phyloP scores from a whole-genome alignment of 2,329 filamentous ascomycete species.

The Zasmidium angulare region DNA sequence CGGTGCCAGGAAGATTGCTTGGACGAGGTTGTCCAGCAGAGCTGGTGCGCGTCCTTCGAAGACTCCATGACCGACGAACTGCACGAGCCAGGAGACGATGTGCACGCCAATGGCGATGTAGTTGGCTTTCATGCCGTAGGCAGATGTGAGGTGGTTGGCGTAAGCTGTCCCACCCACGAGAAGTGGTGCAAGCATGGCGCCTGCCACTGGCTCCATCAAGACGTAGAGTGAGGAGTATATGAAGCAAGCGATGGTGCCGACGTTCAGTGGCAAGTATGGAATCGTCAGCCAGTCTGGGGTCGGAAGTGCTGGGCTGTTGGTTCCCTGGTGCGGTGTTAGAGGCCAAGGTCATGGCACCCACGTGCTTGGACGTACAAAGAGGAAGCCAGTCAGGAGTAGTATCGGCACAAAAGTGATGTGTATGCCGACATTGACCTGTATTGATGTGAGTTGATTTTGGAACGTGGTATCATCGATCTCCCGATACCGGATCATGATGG shows the following conservation, averaged over 20 bases:
- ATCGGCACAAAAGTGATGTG: constrained; percentile 78
- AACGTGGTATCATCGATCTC: too few species aligned
- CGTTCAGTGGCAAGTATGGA: constrained; percentile 59
- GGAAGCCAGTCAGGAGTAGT: constrained; percentile 69
- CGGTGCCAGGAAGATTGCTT: constrained; percentile 88
- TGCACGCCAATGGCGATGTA: constrained; percentile 69
- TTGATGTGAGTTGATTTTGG: too few species aligned
- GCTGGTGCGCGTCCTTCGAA: constrained; percentile 89
- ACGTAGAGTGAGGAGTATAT: constrained; percentile 80
- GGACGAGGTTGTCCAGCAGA: constrained; percentile 84
- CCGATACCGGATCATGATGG: constrained; percentile 72
- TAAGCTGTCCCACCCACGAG: constrained; percentile 73
- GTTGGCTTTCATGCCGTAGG: constrained; percentile 60
- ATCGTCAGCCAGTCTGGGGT: constrained; percentile 56
- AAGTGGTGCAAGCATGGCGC: constrained; percentile 71
- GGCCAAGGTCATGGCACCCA: background rate
- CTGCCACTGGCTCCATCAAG: constrained; percentile 90
- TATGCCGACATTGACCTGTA: constrained; percentile 73
- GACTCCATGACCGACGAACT: constrained; percentile 87
- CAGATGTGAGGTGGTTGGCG: constrained; percentile 70
- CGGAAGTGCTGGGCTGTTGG: constrained; percentile 56
- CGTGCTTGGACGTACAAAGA: constrained; percentile 59
- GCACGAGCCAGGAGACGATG: constrained; percentile 75
- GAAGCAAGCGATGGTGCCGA: constrained; percentile 57
- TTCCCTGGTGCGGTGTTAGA: constrained; percentile 44